phyloP scores from a whole-genome alignment of 306 rosid genomes.

The Sindora glabra region DNA sequence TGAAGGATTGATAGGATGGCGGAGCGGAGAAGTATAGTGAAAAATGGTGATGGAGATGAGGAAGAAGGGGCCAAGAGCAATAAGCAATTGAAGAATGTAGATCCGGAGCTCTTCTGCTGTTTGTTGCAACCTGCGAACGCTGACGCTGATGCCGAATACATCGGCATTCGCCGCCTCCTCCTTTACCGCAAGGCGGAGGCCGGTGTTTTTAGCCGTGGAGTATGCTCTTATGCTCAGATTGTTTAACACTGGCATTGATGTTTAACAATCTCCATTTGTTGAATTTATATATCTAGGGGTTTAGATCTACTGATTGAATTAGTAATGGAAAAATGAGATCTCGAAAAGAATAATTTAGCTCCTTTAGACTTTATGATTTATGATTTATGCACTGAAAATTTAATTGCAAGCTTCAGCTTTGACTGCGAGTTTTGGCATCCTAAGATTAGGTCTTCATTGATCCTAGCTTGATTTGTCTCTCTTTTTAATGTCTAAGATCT shows the following conservation, averaged over 20 bases:
- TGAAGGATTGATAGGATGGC: constrained; percentile 38
- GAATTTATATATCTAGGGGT: neutral
- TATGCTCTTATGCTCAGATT: constrained; percentile 22
- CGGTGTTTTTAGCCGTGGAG: constrained; percentile 52
- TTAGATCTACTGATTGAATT: neutral
- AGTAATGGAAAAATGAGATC: neutral
- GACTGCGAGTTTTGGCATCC: neutral
- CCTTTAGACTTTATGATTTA: neutral
- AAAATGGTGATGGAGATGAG: constrained; percentile 18
- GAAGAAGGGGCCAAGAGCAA: neutral
- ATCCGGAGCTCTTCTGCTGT: constrained; percentile 67
- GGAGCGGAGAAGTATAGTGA: constrained; percentile 25
- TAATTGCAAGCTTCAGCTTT: neutral
- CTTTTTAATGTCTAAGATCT: no score
- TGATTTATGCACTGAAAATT: neutral
- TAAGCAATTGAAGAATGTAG: constrained; percentile 27
- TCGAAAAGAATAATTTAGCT: neutral
- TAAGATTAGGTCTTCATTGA: neutral
- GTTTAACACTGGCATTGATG: neutral
- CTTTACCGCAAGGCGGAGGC: constrained; percentile 61
- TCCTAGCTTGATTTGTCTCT: neutral
- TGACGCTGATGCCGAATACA: constrained; percentile 47
- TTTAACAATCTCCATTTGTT: neutral
- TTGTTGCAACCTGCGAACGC: constrained; percentile 60
- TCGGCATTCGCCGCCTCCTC: constrained; percentile 76